Percentiles rank a stretch among this genome's conserved stretches.
Evolutionary conservation across 768 basidiomycete species (phyloP).

Genomic region (Sistotremastrum niveocremeum): DNA sequence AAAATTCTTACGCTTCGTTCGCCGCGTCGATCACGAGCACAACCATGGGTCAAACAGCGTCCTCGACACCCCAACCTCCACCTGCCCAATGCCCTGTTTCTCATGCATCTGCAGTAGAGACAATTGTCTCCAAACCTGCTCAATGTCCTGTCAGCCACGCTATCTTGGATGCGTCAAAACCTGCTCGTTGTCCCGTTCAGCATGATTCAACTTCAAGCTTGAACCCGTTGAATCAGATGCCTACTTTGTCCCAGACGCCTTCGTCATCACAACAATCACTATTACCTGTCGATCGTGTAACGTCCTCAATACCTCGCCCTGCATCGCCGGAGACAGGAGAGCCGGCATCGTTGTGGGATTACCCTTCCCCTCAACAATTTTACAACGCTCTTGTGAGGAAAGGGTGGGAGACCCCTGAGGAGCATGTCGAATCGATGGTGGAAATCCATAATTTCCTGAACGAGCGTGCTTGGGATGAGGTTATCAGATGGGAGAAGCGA

Average conservation of each 20-base stretch:
- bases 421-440: conserved; percentile 94
- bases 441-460: conserved; percentile 97
- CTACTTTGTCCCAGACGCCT: conserved; percentile 57
- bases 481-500: conserved; percentile 81
- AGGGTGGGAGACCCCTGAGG: conserved; percentile 95
- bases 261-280: conserved; percentile 39
- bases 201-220: conserved; percentile 21
- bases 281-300: conserved; percentile 61
- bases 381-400: conserved; percentile 94
- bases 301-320: conserved; percentile 74
- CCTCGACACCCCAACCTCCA: conserved; percentile 3
- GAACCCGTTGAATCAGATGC: conserved; percentile 80
- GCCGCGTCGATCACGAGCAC: not conserved
- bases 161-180: conserved; percentile 8
- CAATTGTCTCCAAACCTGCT: conserved; percentile 14
- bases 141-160: conserved; percentile 55
- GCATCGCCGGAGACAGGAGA: conserved; percentile 14
- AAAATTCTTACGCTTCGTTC: no score
- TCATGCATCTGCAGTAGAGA: not conserved
- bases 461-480: conserved; percentile 92
- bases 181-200: conserved; percentile 24
- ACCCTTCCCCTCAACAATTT: conserved; percentile 95
- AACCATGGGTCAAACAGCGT: conserved; percentile 1
- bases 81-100: conserved; percentile 5
- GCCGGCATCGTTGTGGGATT: conserved; percentile 61